These are phyloP conservation scores for Chaetomium sp. DNA, from an alignment of 2,329 filamentous ascomycete species.

Conservation along the genomic window DNA sequence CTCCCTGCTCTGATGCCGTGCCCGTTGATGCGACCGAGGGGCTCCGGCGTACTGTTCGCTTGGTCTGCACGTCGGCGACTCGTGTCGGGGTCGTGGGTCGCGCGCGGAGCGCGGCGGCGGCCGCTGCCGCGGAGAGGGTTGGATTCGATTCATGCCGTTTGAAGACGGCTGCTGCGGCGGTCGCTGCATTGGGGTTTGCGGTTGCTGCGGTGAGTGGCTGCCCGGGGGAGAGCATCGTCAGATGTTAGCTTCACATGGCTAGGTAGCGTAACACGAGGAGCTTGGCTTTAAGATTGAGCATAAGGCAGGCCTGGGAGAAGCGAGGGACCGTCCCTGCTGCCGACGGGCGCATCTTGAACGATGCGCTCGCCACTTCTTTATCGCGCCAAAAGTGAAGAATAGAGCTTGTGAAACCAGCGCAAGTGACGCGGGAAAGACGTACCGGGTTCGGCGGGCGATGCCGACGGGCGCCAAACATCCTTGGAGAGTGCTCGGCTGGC, in stretches of 20 bases:
- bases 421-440: slow-evolving; percentile 30
- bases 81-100: slow-evolving; percentile 71
- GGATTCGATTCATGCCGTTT: slow-evolving; percentile 56
- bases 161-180: slow-evolving; percentile 77
- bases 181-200: slow-evolving; percentile 66
- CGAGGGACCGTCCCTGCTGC: too few relatives aligned
- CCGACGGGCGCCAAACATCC: slow-evolving; percentile 48
- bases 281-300: background rate
- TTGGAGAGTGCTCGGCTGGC: slow-evolving; percentile 12
- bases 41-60: slow-evolving; percentile 69
- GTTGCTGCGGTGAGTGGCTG: slow-evolving; percentile 60
- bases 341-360: too few relatives aligned
- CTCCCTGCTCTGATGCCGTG: slow-evolving; percentile 19
- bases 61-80: slow-evolving; percentile 79
- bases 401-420: background rate
- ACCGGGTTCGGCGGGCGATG: slow-evolving; percentile 44
- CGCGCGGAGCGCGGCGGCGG: slow-evolving; percentile 75
- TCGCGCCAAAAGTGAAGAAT: too few relatives aligned
- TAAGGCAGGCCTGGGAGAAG: background rate
- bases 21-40: slow-evolving; percentile 63
- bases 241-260: background rate
- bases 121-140: slow-evolving; percentile 75
- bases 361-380: too few relatives aligned
- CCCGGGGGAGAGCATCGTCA: slow-evolving; percentile 9
- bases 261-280: background rate